A percentile compares a stretch with the other conserved stretches of the same genome.
Evolutionary conservation across 2,329 filamentous ascomycete species (phyloP).

Genomic region (Beauveria bassiana): DNA sequence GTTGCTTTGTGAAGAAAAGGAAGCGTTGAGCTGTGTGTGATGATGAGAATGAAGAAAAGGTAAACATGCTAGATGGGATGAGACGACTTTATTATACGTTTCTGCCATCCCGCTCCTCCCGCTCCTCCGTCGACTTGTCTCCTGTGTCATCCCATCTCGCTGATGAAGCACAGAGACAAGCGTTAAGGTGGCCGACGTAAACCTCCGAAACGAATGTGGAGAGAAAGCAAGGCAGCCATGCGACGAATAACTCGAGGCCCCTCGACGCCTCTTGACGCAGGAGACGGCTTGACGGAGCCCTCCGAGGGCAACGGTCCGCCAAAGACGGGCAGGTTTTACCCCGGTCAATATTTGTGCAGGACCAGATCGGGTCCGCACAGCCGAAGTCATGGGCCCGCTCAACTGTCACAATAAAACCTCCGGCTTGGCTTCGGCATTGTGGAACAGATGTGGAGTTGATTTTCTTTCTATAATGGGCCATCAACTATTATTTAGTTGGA

Average conservation of each 20-base stretch:
- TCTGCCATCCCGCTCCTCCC: neutral
- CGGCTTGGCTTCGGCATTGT: neutral
- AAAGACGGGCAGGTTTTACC: neutral
- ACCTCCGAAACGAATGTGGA: no score
- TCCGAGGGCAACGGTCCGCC: neutral
- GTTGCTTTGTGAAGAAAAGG: neutral
- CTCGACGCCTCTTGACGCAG: neutral
- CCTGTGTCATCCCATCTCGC: neutral
- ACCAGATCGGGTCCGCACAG: neutral
- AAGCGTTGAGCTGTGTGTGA: conserved; percentile 4
- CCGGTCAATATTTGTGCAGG: no score
- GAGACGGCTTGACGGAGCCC: neutral
- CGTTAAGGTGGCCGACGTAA: no score
- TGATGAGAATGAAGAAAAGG: neutral
- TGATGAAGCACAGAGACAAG: neutral
- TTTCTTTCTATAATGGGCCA: neutral
- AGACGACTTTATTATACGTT: neutral
- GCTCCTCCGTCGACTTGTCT: neutral
- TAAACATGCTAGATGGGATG: neutral
- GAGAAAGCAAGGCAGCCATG: no score
- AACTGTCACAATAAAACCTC: neutral
- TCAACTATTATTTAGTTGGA: no score
- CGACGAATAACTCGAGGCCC: no score
- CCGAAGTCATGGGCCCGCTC: neutral
- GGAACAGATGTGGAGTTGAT: conserved; percentile 4